These are phyloP conservation scores for Fusarium agapanthi DNA, from an alignment of 2,329 filamentous ascomycete genomes.

Conservation along the genomic window DNA sequence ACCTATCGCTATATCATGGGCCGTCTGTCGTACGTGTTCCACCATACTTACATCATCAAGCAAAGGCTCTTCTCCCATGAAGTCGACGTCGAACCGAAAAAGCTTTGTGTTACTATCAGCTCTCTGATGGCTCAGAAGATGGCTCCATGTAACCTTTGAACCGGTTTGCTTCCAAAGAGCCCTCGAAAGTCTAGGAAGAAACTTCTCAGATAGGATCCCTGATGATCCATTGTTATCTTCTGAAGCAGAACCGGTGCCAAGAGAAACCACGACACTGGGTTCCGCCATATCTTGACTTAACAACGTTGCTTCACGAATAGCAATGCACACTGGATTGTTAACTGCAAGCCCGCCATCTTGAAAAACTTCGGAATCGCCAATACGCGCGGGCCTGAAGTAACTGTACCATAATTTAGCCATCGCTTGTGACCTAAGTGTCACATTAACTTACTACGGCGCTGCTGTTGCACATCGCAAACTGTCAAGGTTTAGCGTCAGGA, in stretches of 20 bases:
- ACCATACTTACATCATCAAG: slow-evolving; percentile 14
- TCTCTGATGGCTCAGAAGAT: slow-evolving; percentile 18
- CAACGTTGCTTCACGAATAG: slow-evolving; percentile 20
- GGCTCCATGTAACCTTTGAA: slow-evolving; percentile 19
- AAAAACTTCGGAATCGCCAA: slow-evolving; percentile 17
- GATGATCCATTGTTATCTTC: neutral
- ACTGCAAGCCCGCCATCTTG: slow-evolving; percentile 33
- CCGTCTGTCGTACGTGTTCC: slow-evolving; percentile 2
- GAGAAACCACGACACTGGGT: slow-evolving; percentile 32
- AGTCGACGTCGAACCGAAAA: slow-evolving; percentile 19
- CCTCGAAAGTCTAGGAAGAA: slow-evolving; percentile 6
- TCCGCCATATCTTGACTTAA: slow-evolving; percentile 10
- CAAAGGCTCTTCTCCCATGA: slow-evolving; percentile 2
- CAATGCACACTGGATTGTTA: slow-evolving; percentile 34
- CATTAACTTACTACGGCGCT: slow-evolving; percentile 26
- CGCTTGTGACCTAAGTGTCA: neutral
- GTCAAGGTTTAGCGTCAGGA: neutral
- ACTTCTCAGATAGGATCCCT: neutral
- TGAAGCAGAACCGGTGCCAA: slow-evolving; percentile 21
- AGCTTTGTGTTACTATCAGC: neutral
- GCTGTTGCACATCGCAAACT: slow-evolving; percentile 25
- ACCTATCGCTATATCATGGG: neutral
- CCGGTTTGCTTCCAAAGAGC: slow-evolving; percentile 15
- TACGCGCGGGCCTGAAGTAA: slow-evolving; percentile 20
- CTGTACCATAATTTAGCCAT: slow-evolving; percentile 1